Conservation (phyloP, 2,329 filamentous ascomycete species). For the Fusarium metavorans region DNA sequence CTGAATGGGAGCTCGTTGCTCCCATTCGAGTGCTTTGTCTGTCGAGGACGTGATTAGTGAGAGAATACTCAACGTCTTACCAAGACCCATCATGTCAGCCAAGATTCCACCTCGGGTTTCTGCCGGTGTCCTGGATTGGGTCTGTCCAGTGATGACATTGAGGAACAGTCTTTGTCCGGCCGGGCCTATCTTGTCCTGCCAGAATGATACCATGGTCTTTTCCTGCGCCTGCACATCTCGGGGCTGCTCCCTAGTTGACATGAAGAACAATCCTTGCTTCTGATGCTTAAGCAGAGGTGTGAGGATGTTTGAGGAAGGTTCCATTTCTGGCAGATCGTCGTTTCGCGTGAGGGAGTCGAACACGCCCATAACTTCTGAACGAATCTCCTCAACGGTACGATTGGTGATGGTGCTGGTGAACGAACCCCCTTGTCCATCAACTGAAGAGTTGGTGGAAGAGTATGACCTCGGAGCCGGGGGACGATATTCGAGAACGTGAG, state of each 20-base stretch:
- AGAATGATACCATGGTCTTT: slow-evolving; percentile 78
- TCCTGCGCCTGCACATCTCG: slow-evolving; percentile 69
- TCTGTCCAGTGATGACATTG: slow-evolving; percentile 86
- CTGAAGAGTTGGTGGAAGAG: slow-evolving; percentile 27
- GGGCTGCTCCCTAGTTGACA: slow-evolving; percentile 81
- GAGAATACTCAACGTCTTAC: slow-evolving; percentile 87
- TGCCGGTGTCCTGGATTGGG: slow-evolving; percentile 68
- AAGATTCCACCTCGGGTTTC: slow-evolving; percentile 80
- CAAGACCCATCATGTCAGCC: slow-evolving; percentile 91
- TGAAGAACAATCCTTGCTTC: slow-evolving; percentile 89
- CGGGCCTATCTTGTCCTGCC: slow-evolving; percentile 70
- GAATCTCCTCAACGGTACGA: slow-evolving; percentile 87
- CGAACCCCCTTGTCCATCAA: slow-evolving; percentile 42
- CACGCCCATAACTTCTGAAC: slow-evolving; percentile 84
- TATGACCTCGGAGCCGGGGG: slow-evolving; percentile 54
- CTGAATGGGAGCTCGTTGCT: slow-evolving; percentile 63
- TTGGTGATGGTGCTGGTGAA: slow-evolving; percentile 49
- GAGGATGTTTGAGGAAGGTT: slow-evolving; percentile 71
- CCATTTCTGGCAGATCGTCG: slow-evolving; percentile 80
- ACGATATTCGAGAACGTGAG: slow-evolving; percentile 70
- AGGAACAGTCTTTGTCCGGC: slow-evolving; percentile 73
- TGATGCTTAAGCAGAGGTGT: slow-evolving; percentile 85
- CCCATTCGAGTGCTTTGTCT: slow-evolving; percentile 73
- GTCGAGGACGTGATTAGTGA: slow-evolving; percentile 79
- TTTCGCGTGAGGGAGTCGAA: slow-evolving; percentile 86